Evolutionary conservation across 2,329 filamentous ascomycete species (phyloP).

Genomic region (Alternaria brassicae): DNA sequence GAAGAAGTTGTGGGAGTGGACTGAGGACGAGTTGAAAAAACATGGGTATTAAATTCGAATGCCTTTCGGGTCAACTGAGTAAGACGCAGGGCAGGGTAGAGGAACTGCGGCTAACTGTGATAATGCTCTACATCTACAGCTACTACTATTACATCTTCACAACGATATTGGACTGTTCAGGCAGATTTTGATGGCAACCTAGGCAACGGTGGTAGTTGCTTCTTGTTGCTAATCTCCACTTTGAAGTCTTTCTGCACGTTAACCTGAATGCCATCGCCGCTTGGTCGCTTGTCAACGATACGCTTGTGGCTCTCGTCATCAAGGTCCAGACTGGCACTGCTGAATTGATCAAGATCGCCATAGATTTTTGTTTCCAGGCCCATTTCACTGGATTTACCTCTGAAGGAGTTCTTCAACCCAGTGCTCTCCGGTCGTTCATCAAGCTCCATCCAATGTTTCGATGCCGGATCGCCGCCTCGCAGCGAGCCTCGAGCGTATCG

Average conservation of each 20-base stretch:
- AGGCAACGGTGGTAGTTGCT: not conserved
- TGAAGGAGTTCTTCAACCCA: not conserved
- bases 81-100: not conserved
- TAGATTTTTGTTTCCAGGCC: conserved; percentile 10
- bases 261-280: conserved; percentile 3
- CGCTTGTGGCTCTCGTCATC: conserved; percentile 6
- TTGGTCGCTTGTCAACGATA: not conserved
- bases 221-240: not conserved
- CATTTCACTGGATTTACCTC: not conserved
- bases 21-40: conserved; percentile 44
- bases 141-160: not conserved
- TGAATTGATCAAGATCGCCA: conserved; percentile 6
- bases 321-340: not conserved
- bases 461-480: not conserved
- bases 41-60: conserved; percentile 35
- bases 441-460: conserved; percentile 8
- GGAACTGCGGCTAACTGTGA: not conserved
- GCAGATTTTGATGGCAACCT: not conserved
- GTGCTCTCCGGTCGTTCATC: not conserved
- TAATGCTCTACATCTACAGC: not conserved
- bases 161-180: not conserved
- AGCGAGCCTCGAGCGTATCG: not conserved
- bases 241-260: conserved; percentile 10
- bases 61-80: not conserved
- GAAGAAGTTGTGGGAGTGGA: conserved; percentile 51